phyloP scores from a whole-genome alignment of 805 yeast genomes.

The Suhomyces vadensis region DNA sequence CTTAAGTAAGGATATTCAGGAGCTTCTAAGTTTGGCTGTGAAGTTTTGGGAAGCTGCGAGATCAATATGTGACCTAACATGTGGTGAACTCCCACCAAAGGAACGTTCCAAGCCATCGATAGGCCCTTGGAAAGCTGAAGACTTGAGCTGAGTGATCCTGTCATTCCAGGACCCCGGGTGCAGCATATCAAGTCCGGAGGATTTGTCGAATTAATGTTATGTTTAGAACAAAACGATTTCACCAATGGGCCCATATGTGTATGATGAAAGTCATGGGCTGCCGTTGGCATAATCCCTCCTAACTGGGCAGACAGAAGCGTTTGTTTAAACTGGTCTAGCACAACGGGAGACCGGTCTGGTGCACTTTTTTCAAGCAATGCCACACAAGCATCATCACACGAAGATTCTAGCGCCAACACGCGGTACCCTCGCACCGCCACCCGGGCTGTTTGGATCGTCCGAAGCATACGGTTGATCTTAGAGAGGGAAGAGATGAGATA shows the following conservation, averaged over 20 bases:
- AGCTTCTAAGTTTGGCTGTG: slow-evolving; percentile 48
- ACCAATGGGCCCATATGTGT: slow-evolving; percentile 53
- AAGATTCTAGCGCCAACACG: slow-evolving; percentile 85
- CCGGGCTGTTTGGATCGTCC: neutral
- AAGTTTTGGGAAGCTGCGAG: slow-evolving; percentile 28
- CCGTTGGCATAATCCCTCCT: slow-evolving; percentile 90
- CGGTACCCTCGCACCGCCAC: slow-evolving; percentile 42
- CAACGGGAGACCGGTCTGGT: slow-evolving; percentile 39
- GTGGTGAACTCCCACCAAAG: slow-evolving; percentile 89
- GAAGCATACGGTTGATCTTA: neutral
- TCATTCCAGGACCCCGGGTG: slow-evolving; percentile 97
- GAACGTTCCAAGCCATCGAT: slow-evolving; percentile 71
- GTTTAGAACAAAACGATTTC: slow-evolving; percentile 38
- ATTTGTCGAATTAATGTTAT: slow-evolving; percentile 26
- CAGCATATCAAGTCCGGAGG: slow-evolving; percentile 80
- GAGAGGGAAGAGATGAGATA: neutral
- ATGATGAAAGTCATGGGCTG: slow-evolving; percentile 82
- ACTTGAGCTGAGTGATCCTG: slow-evolving; percentile 82
- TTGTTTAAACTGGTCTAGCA: slow-evolving; percentile 58
- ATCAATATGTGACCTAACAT: slow-evolving; percentile 90
- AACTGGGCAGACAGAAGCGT: slow-evolving; percentile 64
- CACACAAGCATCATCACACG: slow-evolving; percentile 95
- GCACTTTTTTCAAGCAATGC: slow-evolving; percentile 61
- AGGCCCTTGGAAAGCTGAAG: slow-evolving; percentile 84
- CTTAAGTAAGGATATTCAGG: slow-evolving; percentile 72